Conservation (phyloP, 2,329 filamentous ascomycete species). For the Aschersonia sp. region DNA sequence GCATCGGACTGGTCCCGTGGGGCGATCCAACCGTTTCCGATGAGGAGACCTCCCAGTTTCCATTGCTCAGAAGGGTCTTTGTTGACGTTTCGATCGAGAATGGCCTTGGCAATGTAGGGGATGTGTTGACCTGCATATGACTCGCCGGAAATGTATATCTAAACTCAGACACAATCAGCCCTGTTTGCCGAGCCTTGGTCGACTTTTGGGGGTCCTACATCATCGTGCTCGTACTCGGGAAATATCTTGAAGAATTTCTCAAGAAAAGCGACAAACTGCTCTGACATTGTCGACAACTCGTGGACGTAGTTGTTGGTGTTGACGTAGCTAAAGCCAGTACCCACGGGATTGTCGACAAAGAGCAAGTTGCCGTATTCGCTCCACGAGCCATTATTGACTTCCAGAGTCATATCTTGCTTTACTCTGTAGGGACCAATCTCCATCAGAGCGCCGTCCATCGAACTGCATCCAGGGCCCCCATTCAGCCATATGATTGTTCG, state of each 20-base stretch:
- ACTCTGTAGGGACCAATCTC: conserved; percentile 90
- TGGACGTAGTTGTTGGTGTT: conserved; percentile 76
- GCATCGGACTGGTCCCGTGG: conserved; percentile 79
- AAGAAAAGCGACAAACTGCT: conserved; percentile 75
- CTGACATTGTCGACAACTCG: conserved; percentile 78
- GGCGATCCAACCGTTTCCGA: conserved; percentile 96
- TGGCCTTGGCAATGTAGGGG: conserved; percentile 86
- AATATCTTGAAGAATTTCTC: conserved; percentile 87
- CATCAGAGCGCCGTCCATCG: conserved; percentile 91
- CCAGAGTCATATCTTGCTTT: conserved; percentile 54
- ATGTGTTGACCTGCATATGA: conserved; percentile 96
- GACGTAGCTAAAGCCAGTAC: conserved; percentile 91
- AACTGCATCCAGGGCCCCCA: conserved; percentile 91
- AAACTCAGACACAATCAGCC: neutral
- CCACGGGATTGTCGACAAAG: conserved; percentile 94
- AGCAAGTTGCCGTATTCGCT: conserved; percentile 94
- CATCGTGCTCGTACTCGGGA: conserved; percentile 80
- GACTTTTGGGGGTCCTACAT: conserved; percentile 45
- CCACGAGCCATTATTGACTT: conserved; percentile 90
- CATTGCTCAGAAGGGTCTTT: conserved; percentile 29
- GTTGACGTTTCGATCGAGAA: conserved; percentile 74
- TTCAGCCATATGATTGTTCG: conserved; percentile 95
- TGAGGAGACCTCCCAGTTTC: conserved; percentile 74
- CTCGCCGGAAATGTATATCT: conserved; percentile 92
- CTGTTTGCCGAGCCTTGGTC: too few species aligned